phyloP scores from a whole-genome alignment of 331 rosid species.

The Rosa hybrid region DNA sequence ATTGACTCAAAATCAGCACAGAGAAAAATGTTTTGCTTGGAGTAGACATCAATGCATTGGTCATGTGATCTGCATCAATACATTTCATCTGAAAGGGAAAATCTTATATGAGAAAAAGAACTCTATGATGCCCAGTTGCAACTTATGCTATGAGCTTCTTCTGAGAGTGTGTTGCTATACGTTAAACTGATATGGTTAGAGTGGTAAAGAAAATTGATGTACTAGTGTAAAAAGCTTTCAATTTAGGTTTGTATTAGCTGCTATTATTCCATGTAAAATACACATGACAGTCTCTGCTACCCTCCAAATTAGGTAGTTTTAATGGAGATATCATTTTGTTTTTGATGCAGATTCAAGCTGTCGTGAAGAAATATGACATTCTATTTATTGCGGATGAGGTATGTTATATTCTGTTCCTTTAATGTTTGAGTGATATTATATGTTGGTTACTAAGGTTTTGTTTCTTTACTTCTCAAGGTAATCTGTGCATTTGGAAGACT shows the following conservation, averaged over 20 bases:
- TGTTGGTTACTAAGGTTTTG: conserved; percentile 21
- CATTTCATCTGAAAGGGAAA: background rate
- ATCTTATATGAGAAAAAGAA: background rate
- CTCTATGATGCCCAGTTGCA: background rate
- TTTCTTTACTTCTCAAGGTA: conserved; percentile 53
- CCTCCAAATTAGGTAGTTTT: background rate
- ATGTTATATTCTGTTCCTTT: conserved; percentile 21
- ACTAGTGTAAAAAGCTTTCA: background rate
- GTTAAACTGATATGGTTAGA: background rate
- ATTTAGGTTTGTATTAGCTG: background rate
- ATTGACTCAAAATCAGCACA: background rate
- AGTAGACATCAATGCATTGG: background rate
- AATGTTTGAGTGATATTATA: background rate
- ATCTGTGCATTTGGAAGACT: conserved; percentile 97
- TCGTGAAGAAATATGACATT: conserved; percentile 90
- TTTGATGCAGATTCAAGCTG: conserved; percentile 72
- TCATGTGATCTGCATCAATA: background rate
- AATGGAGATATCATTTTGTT: conserved; percentile 18
- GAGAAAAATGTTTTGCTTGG: background rate
- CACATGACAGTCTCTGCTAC: background rate
- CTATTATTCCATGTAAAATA: background rate
- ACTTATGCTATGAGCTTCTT: background rate
- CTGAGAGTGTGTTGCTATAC: background rate
- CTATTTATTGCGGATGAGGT: conserved; percentile 98
- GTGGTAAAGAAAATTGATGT: background rate